A percentile compares a stretch with the other conserved stretches of the same genome.
Conservation (phyloP, 495 filamentous ascomycete genomes). For the Rhypophila decipiens region DNA sequence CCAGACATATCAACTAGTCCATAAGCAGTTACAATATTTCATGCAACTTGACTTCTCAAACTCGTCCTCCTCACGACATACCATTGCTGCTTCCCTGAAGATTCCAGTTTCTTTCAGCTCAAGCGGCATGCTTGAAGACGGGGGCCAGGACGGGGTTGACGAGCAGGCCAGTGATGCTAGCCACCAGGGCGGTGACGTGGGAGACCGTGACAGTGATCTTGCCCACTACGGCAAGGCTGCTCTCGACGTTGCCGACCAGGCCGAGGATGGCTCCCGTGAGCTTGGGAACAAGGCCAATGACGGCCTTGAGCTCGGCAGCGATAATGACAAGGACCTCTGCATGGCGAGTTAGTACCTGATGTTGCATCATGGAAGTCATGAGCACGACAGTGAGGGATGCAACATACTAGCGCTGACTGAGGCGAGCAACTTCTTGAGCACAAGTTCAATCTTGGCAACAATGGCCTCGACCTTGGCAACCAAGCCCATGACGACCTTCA, state of each 20-base stretch:
- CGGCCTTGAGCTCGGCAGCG: neutral
- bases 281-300: neutral
- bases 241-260: neutral
- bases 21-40: no score
- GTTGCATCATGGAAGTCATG: neutral
- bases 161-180: neutral
- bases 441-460: conserved; percentile 1
- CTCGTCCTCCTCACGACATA: no score
- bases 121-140: neutral
- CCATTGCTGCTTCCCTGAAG: no score
- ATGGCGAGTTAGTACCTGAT: neutral
- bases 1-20: no score
- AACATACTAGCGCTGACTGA: neutral
- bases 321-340: neutral
- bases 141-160: neutral
- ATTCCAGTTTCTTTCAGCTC: no score
- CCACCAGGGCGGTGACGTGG: neutral
- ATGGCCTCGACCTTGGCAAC: conserved; percentile 6
- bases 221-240: neutral
- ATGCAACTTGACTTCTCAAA: no score
- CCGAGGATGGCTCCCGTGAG: conserved; percentile 2
- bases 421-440: conserved; percentile 6
- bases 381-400: neutral
- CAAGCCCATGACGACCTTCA: conserved; percentile 6
- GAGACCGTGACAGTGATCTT: neutral